A percentile compares a stretch with the other conserved stretches of the same genome.
Evolutionary conservation across 2,329 filamentous ascomycete genomes (phyloP).

Genomic region (Talaromyces sp.): DNA sequence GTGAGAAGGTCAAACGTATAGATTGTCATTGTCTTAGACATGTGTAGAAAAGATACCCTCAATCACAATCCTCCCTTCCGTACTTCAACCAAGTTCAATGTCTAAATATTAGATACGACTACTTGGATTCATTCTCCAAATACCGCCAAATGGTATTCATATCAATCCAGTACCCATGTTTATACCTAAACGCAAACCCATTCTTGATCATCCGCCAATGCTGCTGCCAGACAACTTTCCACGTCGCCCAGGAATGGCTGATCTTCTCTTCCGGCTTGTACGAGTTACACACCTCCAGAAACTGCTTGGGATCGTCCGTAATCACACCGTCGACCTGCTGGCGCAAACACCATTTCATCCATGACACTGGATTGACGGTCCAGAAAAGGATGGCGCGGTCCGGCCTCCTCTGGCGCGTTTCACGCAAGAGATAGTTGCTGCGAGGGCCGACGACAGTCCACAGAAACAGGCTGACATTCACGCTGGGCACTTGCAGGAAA

Average conservation of each 20-base stretch:
- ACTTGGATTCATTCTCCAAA: not conserved
- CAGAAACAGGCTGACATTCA: slow-evolving; percentile 76
- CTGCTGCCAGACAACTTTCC: slow-evolving; percentile 10
- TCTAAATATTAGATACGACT: not conserved
- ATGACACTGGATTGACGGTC: slow-evolving; percentile 77
- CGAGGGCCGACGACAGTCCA: slow-evolving; percentile 65
- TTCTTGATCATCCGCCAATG: not conserved
- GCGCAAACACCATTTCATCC: slow-evolving; percentile 77
- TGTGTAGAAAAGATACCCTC: too few relatives aligned
- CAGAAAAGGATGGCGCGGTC: slow-evolving; percentile 67
- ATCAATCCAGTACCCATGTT: slow-evolving; percentile 14
- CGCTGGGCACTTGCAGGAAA: slow-evolving; percentile 63
- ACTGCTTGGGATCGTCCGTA: slow-evolving; percentile 69
- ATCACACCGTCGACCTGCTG: slow-evolving; percentile 72
- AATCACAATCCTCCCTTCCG: not conserved
- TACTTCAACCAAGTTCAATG: not conserved
- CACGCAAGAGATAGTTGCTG: slow-evolving; percentile 60
- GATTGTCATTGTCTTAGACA: too few relatives aligned
- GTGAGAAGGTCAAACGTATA: too few relatives aligned
- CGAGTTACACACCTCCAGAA: slow-evolving; percentile 6
- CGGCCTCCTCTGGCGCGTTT: slow-evolving; percentile 45
- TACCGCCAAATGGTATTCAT: not conserved
- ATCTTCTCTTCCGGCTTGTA: slow-evolving; percentile 11
- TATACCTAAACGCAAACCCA: slow-evolving; percentile 13
- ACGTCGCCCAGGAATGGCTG: slow-evolving; percentile 11